phyloP scores from a whole-genome alignment of 129 eudicot genomes.

The Artemisia tridentata region DNA sequence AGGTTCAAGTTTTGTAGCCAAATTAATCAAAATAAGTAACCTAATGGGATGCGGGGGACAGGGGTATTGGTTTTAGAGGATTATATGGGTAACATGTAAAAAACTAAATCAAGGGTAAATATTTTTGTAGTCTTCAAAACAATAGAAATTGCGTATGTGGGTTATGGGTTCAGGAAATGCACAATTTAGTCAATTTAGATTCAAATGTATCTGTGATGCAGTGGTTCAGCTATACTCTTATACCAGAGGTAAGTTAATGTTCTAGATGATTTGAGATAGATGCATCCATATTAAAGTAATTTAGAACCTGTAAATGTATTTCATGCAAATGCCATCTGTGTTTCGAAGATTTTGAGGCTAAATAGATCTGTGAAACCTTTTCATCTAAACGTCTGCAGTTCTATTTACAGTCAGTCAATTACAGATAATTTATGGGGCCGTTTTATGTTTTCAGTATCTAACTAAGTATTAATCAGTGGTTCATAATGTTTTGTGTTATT shows the following conservation, averaged over 20 bases:
- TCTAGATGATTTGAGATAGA: not conserved
- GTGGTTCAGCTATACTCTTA: not conserved
- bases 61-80: not conserved
- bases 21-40: not conserved
- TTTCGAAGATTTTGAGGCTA: not conserved
- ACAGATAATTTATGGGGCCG: not conserved
- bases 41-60: not conserved
- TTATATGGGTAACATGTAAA: not conserved
- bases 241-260: not conserved
- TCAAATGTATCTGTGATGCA: not conserved
- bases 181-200: not conserved
- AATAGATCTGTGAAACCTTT: not conserved
- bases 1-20: not conserved
- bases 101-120: not conserved
- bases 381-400: not conserved
- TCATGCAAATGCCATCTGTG: not conserved
- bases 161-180: not conserved
- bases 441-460: constrained; percentile 1
- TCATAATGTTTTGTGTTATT: constrained; percentile 24
- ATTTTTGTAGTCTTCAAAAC: not conserved
- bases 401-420: not conserved
- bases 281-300: not conserved
- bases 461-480: not conserved
- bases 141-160: not conserved
- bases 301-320: not conserved